phyloP scores from a whole-genome alignment of 2,329 filamentous ascomycete species.

The Sporothrix pseudoabietina region DNA sequence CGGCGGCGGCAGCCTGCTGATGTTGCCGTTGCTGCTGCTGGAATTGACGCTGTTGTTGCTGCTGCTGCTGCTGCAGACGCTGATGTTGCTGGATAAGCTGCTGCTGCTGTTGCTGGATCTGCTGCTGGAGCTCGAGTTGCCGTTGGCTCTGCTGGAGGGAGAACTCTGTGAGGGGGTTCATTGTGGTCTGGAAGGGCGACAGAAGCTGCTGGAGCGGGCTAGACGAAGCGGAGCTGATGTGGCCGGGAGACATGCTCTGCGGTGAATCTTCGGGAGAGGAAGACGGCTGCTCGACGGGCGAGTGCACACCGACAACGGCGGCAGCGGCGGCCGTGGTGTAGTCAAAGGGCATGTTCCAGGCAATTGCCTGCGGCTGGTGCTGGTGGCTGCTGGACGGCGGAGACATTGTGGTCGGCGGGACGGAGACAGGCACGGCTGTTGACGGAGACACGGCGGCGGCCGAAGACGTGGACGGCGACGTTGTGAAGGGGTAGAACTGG shows the following conservation, averaged over 20 bases:
- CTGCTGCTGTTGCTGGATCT: constrained; percentile 45
- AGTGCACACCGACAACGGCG: constrained; percentile 41
- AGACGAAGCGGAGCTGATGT: constrained; percentile 53
- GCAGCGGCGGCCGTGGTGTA: constrained; percentile 43
- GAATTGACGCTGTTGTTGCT: constrained; percentile 43
- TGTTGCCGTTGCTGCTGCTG: constrained; percentile 52
- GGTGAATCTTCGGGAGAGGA: constrained; percentile 57
- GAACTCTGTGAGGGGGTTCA: constrained; percentile 63
- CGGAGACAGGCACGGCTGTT: constrained; percentile 44
- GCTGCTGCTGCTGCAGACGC: constrained; percentile 48
- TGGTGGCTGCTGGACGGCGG: constrained; percentile 43
- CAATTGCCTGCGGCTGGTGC: constrained; percentile 46
- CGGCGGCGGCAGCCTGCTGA: constrained; percentile 36
- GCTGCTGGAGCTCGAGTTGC: constrained; percentile 49
- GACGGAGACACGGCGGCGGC: constrained; percentile 35
- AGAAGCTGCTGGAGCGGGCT: constrained; percentile 59
- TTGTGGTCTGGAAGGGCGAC: constrained; percentile 56
- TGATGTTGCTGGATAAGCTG: constrained; percentile 54
- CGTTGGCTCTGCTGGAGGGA: constrained; percentile 60
- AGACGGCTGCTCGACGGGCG: constrained; percentile 48
- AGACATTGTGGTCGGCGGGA: constrained; percentile 45
- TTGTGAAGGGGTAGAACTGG: constrained; percentile 53
- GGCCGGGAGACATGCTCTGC: constrained; percentile 51
- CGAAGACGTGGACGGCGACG: constrained; percentile 39
- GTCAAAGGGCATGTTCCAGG: constrained; percentile 58